A percentile compares a stretch with the other conserved stretches of the same genome.
phyloP scores from a whole-genome alignment of 495 filamentous ascomycete genomes.

The Penicillium robsamsonii region DNA sequence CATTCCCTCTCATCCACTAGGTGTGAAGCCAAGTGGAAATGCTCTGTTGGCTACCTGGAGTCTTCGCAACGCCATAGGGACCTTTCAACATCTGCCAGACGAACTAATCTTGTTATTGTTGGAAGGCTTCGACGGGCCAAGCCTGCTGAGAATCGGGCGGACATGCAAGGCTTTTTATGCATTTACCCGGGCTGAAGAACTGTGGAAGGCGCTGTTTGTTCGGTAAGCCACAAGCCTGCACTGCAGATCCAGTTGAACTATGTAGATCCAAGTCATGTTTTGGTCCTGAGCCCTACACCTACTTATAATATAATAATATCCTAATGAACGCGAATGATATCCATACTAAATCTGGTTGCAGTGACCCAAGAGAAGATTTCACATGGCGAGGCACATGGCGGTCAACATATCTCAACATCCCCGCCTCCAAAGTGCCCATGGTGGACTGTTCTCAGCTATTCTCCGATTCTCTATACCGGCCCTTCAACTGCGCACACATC shows the following conservation, averaged over 20 bases:
- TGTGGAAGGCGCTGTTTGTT: slow-evolving; percentile 87
- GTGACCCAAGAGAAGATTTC: slow-evolving; percentile 48
- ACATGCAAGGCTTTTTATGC: slow-evolving; percentile 90
- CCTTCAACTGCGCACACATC: slow-evolving; percentile 85
- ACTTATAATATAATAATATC: background rate
- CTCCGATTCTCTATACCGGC: slow-evolving; percentile 87
- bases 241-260: slow-evolving; percentile 6
- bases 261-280: slow-evolving; percentile 2
- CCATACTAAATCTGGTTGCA: slow-evolving; percentile 15
- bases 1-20: slow-evolving; percentile 78
- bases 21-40: slow-evolving; percentile 87
- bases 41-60: slow-evolving; percentile 64
- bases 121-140: slow-evolving; percentile 65
- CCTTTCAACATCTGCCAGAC: slow-evolving; percentile 67
- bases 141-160: slow-evolving; percentile 65
- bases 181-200: slow-evolving; percentile 77
- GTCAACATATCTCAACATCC: slow-evolving; percentile 69
- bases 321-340: background rate
- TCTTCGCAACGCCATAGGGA: slow-evolving; percentile 62
- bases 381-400: slow-evolving; percentile 87
- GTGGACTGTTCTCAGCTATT: slow-evolving; percentile 72
- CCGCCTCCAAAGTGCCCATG: slow-evolving; percentile 51
- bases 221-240: slow-evolving; percentile 59
- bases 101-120: slow-evolving; percentile 75
- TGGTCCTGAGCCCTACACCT: background rate